A percentile compares a stretch with the other conserved stretches of the same genome.
Evolutionary conservation across 169 alveolate species (phyloP).

Genomic region (Plasmodium adleri): DNA sequence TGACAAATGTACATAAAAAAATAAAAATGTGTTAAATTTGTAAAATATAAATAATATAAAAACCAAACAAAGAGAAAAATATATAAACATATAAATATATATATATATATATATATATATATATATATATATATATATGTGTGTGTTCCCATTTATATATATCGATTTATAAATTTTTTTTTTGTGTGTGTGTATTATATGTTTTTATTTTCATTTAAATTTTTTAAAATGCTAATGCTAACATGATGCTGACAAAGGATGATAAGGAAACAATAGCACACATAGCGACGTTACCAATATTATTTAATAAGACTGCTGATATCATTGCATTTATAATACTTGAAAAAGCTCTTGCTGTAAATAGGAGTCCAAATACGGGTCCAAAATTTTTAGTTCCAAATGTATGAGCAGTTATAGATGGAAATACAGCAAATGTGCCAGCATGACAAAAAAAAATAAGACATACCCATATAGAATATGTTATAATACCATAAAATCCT

Average conservation of each 20-base stretch:
- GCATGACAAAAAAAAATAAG: conserved; percentile 72
- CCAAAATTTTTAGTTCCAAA: conserved; percentile 81
- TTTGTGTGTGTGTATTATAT: too few species aligned
- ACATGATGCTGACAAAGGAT: conserved; percentile 63
- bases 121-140: too few species aligned
- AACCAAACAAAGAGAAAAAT: too few species aligned
- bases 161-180: too few species aligned
- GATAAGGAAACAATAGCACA: conserved; percentile 68
- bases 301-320: conserved; percentile 46
- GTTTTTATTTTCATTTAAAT: background rate
- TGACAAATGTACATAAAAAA: too few species aligned
- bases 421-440: conserved; percentile 80
- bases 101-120: too few species aligned
- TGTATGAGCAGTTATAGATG: conserved; percentile 80
- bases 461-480: conserved; percentile 63
- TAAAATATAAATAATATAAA: too few species aligned
- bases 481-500: conserved; percentile 44
- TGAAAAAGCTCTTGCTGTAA: conserved; percentile 77
- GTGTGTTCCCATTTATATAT: too few species aligned
- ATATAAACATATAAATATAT: too few species aligned
- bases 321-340: conserved; percentile 61
- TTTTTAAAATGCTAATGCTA: conserved; percentile 34
- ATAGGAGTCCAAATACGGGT: conserved; percentile 82
- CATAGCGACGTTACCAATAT: conserved; percentile 58
- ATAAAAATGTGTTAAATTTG: too few species aligned